phyloP scores from a whole-genome alignment of 106 monocot genomes.

The Chionographis japonica region DNA sequence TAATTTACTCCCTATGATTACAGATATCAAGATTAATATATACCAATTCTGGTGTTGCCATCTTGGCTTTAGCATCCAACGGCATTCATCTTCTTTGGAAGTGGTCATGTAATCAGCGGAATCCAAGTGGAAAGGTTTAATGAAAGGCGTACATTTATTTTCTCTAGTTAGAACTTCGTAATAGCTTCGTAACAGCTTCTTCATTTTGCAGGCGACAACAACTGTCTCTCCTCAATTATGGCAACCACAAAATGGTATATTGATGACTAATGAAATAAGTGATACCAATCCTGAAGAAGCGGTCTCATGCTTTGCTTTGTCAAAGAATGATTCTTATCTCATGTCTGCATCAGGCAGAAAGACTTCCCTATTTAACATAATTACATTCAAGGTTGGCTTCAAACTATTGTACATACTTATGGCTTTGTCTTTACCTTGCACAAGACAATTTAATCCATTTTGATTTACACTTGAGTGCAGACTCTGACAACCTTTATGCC shows the following conservation, averaged over 20 bases:
- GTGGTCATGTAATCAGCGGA: conserved; percentile 43
- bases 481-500: conserved; percentile 93
- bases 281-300: conserved; percentile 69
- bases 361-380: conserved; percentile 78
- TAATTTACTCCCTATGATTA: neutral
- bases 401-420: too few relatives aligned
- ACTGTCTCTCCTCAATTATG: conserved; percentile 63
- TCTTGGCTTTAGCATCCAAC: conserved; percentile 55
- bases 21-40: conserved; percentile 48
- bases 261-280: conserved; percentile 79
- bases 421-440: too few relatives aligned
- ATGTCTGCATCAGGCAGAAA: conserved; percentile 88
- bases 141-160: too few relatives aligned
- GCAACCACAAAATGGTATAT: conserved; percentile 67
- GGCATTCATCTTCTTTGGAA: conserved; percentile 54
- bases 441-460: neutral
- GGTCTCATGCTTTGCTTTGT: conserved; percentile 76
- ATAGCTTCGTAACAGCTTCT: neutral
- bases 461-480: conserved; percentile 27
- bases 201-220: conserved; percentile 53
- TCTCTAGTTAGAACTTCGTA: neutral
- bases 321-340: conserved; percentile 84
- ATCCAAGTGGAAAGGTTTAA: conserved; percentile 40
- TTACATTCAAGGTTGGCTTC: conserved; percentile 62
- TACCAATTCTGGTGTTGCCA: conserved; percentile 50